Conservation (phyloP, 768 basidiomycete species). For the Phaffia australis region DNA sequence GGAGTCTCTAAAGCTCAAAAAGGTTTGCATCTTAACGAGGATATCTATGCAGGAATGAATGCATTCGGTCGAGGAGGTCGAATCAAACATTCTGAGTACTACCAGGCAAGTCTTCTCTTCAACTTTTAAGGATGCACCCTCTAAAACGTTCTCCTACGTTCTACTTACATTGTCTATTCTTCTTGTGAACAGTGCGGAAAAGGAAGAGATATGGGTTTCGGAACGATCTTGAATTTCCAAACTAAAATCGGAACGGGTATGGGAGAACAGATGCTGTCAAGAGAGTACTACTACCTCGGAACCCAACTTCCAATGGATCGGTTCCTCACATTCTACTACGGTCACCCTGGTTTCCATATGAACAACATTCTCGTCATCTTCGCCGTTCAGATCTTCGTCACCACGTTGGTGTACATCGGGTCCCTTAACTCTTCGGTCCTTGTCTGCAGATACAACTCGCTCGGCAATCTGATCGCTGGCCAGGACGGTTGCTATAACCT, state of each 20-base stretch:
- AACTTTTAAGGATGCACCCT: neutral
- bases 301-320: conserved; percentile 96
- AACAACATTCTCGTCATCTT: conserved; percentile 99
- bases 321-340: conserved; percentile 99
- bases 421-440: conserved; percentile 70
- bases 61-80: conserved; percentile 91
- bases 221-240: conserved; percentile 98
- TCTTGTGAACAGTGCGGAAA: conserved; percentile 58
- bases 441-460: conserved; percentile 66
- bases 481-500: conserved; percentile 90
- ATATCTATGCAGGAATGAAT: conserved; percentile 99
- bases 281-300: conserved; percentile 97
- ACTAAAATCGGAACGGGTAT: conserved; percentile 99
- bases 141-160: neutral
- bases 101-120: conserved; percentile 45
- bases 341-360: conserved; percentile 98
- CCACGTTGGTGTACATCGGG: conserved; percentile 91
- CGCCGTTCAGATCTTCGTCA: conserved; percentile 88
- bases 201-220: conserved; percentile 96
- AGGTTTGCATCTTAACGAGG: conserved; percentile 96
- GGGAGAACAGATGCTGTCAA: conserved; percentile 98
- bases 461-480: conserved; percentile 61
- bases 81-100: conserved; percentile 99
- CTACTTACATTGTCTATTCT: neutral
- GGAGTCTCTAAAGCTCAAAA: conserved; percentile 99